phyloP scores from a whole-genome alignment of 495 filamentous ascomycete species.

The Aspergillus egyptiacus region DNA sequence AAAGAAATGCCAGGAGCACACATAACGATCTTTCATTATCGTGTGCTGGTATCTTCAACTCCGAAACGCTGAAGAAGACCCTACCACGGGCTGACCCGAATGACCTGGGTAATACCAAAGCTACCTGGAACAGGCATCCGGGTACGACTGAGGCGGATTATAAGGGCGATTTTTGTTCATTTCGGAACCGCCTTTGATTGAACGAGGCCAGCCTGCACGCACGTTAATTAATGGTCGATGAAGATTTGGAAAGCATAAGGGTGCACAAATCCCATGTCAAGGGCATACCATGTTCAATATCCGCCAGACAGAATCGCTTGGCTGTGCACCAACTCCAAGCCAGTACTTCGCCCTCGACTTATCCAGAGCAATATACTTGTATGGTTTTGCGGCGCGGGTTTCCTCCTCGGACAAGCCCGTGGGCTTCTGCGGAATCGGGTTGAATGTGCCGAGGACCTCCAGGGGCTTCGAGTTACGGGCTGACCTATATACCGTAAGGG shows the following conservation, averaged over 20 bases:
- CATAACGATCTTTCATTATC: constrained; percentile 2
- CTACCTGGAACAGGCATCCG: background rate
- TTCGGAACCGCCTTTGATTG: constrained; percentile 8
- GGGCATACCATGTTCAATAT: constrained; percentile 73
- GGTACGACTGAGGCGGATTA: constrained; percentile 2
- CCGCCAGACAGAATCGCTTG: constrained; percentile 82
- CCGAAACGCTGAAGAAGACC: background rate
- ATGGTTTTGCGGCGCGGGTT: constrained; percentile 47
- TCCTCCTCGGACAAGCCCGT: constrained; percentile 57
- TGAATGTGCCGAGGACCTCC: constrained; percentile 93
- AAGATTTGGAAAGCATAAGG: too few species aligned
- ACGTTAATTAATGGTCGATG: background rate
- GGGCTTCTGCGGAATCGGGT: constrained; percentile 71
- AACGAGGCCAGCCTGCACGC: constrained; percentile 14
- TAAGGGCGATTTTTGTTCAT: background rate
- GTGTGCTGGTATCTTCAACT: background rate
- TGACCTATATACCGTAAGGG: constrained; percentile 30
- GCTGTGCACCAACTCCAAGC: constrained; percentile 94
- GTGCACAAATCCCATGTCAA: background rate
- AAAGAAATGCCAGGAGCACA: constrained; percentile 27
- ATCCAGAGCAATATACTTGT: constrained; percentile 90
- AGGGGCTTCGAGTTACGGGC: constrained; percentile 80
- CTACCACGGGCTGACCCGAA: background rate
- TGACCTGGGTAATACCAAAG: background rate
- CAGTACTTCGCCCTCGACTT: constrained; percentile 79